These are phyloP conservation scores for Colletotrichum liaoningense DNA, from an alignment of 2,329 filamentous ascomycete species.

Conservation along the genomic window DNA sequence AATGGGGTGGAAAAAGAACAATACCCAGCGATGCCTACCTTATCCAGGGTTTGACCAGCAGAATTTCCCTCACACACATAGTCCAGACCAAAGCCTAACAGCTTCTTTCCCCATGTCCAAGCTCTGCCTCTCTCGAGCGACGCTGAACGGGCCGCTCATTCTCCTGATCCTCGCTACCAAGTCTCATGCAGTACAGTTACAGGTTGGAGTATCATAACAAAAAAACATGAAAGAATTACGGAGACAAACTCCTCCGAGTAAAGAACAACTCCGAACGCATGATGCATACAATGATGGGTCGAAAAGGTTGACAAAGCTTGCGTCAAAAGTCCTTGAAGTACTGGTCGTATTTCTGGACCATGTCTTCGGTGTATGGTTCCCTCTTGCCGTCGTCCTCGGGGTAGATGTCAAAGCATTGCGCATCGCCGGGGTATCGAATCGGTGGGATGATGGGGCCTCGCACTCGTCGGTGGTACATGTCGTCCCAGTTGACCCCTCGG, in stretches of 20 bases:
- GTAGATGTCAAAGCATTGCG: slow-evolving; percentile 85
- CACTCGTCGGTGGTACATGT: slow-evolving; percentile 71
- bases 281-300: slow-evolving; percentile 10
- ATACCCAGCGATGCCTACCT: background rate
- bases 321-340: slow-evolving; percentile 77
- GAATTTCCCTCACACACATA: background rate
- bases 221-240: slow-evolving; percentile 3
- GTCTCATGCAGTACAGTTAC: slow-evolving; percentile 21
- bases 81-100: background rate
- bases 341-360: slow-evolving; percentile 76
- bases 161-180: background rate
- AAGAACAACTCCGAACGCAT: slow-evolving; percentile 4
- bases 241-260: background rate
- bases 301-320: background rate
- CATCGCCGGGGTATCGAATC: slow-evolving; percentile 77
- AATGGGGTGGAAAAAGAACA: background rate
- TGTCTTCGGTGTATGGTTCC: slow-evolving; percentile 76
- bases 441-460: slow-evolving; percentile 82
- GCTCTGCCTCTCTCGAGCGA: background rate
- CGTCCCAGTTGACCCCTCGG: slow-evolving; percentile 78
- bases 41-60: slow-evolving; percentile 27
- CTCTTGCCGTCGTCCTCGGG: slow-evolving; percentile 77
- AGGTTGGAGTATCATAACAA: slow-evolving; percentile 28
- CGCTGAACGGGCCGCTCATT: background rate
- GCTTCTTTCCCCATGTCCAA: background rate